These are phyloP conservation scores for Monoraphidium neglectum DNA, from an alignment of 139 green algal species.

Conservation along the genomic window DNA sequence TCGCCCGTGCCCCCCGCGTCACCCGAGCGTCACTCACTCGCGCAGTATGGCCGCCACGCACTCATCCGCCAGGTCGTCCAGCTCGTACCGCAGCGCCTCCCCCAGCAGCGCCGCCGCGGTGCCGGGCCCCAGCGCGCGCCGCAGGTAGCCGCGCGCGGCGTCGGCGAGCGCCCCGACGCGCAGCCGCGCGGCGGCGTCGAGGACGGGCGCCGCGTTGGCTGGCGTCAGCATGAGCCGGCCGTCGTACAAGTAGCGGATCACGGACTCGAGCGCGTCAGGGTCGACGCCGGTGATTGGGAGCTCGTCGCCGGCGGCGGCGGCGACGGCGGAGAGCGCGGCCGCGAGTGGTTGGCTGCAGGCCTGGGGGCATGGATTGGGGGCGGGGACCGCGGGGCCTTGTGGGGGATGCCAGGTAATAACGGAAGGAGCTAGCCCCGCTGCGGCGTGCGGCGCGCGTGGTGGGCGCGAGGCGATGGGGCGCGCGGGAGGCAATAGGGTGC, in stretches of 20 bases:
- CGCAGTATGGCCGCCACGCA: slow-evolving; percentile 22
- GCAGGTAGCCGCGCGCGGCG: slow-evolving; percentile 31
- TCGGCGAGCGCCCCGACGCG: slow-evolving; percentile 34
- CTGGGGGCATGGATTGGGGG: neutral
- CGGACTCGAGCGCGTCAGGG: slow-evolving; percentile 28
- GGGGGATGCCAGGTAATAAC: neutral
- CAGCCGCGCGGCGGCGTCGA: slow-evolving; percentile 39
- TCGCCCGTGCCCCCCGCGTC: too few species aligned
- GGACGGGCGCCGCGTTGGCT: slow-evolving; percentile 26
- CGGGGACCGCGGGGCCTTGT: too few species aligned
- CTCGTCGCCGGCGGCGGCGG: slow-evolving; percentile 33
- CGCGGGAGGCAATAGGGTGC: neutral
- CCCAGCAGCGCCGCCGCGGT: slow-evolving; percentile 39
- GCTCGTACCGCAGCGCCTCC: slow-evolving; percentile 32
- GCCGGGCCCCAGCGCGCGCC: neutral
- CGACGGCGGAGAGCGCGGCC: slow-evolving; percentile 1
- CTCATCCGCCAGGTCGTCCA: slow-evolving; percentile 20
- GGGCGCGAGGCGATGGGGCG: neutral
- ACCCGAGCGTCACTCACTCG: neutral
- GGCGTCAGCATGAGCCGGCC: slow-evolving; percentile 36
- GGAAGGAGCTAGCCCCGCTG: neutral
- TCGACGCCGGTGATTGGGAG: slow-evolving; percentile 55
- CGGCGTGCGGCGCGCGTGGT: neutral
- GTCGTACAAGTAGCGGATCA: slow-evolving; percentile 50
- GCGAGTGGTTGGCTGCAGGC: neutral